Percentiles rank a stretch among this genome's conserved stretches.
Evolutionary conservation across 176 grass and related monocot species (phyloP).

Genomic region (Oryza coarctata): DNA sequence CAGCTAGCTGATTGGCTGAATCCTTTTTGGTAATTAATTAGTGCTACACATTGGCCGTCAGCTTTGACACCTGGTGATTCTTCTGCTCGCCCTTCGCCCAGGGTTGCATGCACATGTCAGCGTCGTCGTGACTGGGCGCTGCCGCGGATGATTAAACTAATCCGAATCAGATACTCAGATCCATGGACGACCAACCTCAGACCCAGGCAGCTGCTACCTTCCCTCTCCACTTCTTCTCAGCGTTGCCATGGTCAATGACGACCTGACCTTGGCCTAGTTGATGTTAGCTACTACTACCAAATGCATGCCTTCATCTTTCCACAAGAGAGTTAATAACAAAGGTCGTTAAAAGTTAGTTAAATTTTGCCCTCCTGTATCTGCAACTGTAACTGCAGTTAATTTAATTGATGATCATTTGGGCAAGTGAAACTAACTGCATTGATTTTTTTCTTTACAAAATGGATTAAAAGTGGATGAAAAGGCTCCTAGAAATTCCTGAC

Average conservation of each 20-base stretch:
- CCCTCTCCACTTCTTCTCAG: background rate
- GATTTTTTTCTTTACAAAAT: no score
- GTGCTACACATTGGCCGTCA: background rate
- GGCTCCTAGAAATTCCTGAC: no score
- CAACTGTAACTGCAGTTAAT: background rate
- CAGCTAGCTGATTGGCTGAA: background rate
- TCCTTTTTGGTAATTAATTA: background rate
- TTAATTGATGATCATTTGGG: background rate
- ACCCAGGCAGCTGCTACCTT: background rate
- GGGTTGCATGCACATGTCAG: conserved; percentile 17
- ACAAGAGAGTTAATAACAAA: background rate
- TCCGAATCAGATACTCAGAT: conserved; percentile 30
- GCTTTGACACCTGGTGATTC: background rate
- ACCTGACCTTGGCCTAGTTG: background rate
- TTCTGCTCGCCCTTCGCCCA: background rate
- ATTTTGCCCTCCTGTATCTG: background rate
- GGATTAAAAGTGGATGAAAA: no score
- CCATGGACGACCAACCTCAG: background rate
- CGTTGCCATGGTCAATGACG: background rate
- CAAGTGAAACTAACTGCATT: background rate
- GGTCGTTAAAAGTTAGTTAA: background rate
- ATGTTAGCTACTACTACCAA: background rate
- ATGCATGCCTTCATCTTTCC: background rate
- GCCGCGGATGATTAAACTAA: background rate
- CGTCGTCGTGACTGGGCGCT: conserved; percentile 19